A percentile compares a stretch with the other conserved stretches of the same genome.
phyloP scores from a whole-genome alignment of 1,284 basidiomycete species.

The Cryptococcus amylolentus region DNA sequence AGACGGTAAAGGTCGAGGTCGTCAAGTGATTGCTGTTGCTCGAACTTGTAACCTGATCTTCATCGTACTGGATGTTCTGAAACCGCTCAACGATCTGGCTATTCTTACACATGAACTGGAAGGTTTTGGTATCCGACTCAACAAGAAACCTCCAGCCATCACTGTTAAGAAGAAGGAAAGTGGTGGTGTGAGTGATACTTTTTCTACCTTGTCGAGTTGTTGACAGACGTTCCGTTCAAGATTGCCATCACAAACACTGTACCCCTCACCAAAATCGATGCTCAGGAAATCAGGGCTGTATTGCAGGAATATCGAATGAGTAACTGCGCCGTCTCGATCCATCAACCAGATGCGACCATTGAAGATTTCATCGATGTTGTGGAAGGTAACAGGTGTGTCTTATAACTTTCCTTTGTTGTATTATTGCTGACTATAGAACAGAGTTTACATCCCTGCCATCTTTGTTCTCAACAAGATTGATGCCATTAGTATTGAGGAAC shows the following conservation, averaged over 20 bases:
- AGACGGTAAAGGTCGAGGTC: slow-evolving; percentile 95
- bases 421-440: slow-evolving; percentile 36
- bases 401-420: background rate
- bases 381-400: slow-evolving; percentile 75
- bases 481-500: slow-evolving; percentile 96
- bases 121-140: slow-evolving; percentile 93
- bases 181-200: slow-evolving; percentile 59
- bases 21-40: slow-evolving; percentile 90
- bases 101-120: slow-evolving; percentile 89
- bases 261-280: slow-evolving; percentile 92
- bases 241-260: slow-evolving; percentile 93
- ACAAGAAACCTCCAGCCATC: slow-evolving; percentile 91
- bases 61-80: slow-evolving; percentile 95
- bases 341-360: slow-evolving; percentile 86
- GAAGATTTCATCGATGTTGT: slow-evolving; percentile 98
- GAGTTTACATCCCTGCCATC: slow-evolving; percentile 89
- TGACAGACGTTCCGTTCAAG: slow-evolving; percentile 12
- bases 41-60: slow-evolving; percentile 98
- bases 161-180: slow-evolving; percentile 88
- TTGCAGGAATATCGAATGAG: slow-evolving; percentile 83
- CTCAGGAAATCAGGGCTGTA: slow-evolving; percentile 95
- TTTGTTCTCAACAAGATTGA: slow-evolving; percentile 86
- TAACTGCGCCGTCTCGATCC: slow-evolving; percentile 91
- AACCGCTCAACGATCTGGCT: slow-evolving; percentile 91
- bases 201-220: background rate